These are phyloP conservation scores for Chenopodium formosanum DNA, from an alignment of 148 eudicot genomes.

Conservation along the genomic window DNA sequence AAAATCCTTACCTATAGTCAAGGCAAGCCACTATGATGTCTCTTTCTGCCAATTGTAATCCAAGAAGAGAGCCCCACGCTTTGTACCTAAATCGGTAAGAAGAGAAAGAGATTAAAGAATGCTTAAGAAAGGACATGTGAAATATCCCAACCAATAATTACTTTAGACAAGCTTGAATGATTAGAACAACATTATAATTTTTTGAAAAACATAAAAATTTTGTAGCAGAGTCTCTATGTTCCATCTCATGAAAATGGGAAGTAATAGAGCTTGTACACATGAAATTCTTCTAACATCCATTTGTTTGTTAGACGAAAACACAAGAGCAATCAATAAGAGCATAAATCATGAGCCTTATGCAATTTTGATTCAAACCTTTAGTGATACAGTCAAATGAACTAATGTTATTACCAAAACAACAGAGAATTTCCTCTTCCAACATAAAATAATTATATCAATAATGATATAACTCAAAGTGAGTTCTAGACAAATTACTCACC, in stretches of 20 bases:
- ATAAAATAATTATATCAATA: no score
- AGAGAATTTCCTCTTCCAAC: not conserved
- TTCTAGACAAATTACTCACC: slow-evolving; percentile 51
- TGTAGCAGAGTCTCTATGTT: not conserved
- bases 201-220: no score
- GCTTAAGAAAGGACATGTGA: not conserved
- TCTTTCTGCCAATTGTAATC: slow-evolving; percentile 84
- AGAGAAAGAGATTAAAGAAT: not conserved
- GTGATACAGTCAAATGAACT: not conserved
- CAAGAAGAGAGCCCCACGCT: slow-evolving; percentile 98
- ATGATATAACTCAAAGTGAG: not conserved
- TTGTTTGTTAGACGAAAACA: not conserved
- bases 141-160: not conserved
- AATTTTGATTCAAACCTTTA: not conserved
- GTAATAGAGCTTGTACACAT: not conserved
- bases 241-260: not conserved
- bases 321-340: not conserved
- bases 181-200: no score
- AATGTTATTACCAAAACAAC: not conserved
- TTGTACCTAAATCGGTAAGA: slow-evolving; percentile 60
- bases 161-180: not conserved
- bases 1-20: slow-evolving; percentile 74
- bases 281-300: not conserved
- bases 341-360: not conserved
- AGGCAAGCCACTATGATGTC: slow-evolving; percentile 90